phyloP scores from a whole-genome alignment of 345 rosid species.

The Aquilaria malaccensis region DNA sequence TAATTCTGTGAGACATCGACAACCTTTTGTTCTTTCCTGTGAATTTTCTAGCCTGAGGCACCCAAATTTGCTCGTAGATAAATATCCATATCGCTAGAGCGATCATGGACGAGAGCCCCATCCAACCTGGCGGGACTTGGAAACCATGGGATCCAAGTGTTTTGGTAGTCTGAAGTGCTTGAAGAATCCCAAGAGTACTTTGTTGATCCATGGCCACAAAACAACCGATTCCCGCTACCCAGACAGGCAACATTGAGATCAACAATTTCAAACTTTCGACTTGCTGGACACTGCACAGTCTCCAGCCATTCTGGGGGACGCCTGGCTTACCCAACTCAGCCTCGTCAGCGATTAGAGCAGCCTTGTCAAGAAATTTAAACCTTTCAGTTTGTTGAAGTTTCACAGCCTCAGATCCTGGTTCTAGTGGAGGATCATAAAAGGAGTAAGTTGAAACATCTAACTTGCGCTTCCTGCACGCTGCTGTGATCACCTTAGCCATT shows the following conservation, averaged over 20 bases:
- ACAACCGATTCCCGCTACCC: slow-evolving; percentile 35
- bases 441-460: background rate
- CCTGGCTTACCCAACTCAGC: slow-evolving; percentile 43
- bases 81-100: slow-evolving; percentile 49
- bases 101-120: slow-evolving; percentile 44
- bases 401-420: slow-evolving; percentile 1
- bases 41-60: slow-evolving; percentile 25
- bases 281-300: slow-evolving; percentile 31
- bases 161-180: slow-evolving; percentile 45
- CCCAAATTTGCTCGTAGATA: slow-evolving; percentile 37
- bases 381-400: slow-evolving; percentile 31
- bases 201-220: slow-evolving; percentile 59
- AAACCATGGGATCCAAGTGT: slow-evolving; percentile 18
- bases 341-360: slow-evolving; percentile 29
- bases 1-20: slow-evolving; percentile 36
- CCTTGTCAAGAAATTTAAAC: slow-evolving; percentile 45
- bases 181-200: slow-evolving; percentile 37
- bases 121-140: slow-evolving; percentile 55
- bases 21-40: slow-evolving; percentile 34
- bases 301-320: slow-evolving; percentile 30
- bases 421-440: slow-evolving; percentile 38
- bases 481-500: slow-evolving; percentile 40
- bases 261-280: slow-evolving; percentile 38
- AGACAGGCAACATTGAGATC: slow-evolving; percentile 30
- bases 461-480: slow-evolving; percentile 31